A percentile compares a stretch with the other conserved stretches of the same genome.
These are phyloP conservation scores for Cadophora sp. DNA, from an alignment of 2,329 filamentous ascomycete species.

Conservation along the genomic window DNA sequence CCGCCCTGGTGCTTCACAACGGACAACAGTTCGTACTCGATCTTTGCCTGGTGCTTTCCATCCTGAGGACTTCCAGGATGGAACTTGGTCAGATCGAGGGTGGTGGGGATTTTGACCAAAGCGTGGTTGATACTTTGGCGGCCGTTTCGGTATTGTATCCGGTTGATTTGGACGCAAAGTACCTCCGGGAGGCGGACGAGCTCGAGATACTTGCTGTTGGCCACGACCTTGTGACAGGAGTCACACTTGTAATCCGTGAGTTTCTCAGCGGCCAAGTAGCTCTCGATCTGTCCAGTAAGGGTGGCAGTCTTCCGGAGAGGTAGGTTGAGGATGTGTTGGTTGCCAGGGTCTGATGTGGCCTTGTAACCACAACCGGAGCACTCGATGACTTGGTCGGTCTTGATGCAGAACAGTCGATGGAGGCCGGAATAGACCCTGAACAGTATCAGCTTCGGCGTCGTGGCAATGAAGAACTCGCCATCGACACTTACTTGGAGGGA, in stretches of 20 bases:
- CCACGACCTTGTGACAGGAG: conserved; percentile 29
- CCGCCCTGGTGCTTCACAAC: conserved; percentile 42
- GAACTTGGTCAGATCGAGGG: conserved; percentile 38
- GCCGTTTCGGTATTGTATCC: conserved; percentile 33
- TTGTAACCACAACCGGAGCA: conserved; percentile 39
- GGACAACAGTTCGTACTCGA: conserved; percentile 42
- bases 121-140: neutral
- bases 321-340: conserved; percentile 39
- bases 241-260: conserved; percentile 41
- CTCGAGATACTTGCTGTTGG: conserved; percentile 27
- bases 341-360: conserved; percentile 25
- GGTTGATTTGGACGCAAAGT: conserved; percentile 40
- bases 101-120: conserved; percentile 28
- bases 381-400: conserved; percentile 29
- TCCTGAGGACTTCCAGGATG: conserved; percentile 19
- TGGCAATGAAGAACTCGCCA: neutral
- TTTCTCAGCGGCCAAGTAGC: conserved; percentile 32
- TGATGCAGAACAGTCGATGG: conserved; percentile 34
- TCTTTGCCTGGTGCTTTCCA: conserved; percentile 16
- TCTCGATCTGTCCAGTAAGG: conserved; percentile 35
- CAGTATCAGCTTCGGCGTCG: conserved; percentile 14
- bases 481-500: conserved; percentile 34
- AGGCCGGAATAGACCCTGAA: conserved; percentile 29
- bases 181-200: conserved; percentile 39
- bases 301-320: conserved; percentile 35